A percentile compares a stretch with the other conserved stretches of the same genome.
Conservation (phyloP, 768 basidiomycete genomes). For the Lactifluus hygrophoroides region DNA sequence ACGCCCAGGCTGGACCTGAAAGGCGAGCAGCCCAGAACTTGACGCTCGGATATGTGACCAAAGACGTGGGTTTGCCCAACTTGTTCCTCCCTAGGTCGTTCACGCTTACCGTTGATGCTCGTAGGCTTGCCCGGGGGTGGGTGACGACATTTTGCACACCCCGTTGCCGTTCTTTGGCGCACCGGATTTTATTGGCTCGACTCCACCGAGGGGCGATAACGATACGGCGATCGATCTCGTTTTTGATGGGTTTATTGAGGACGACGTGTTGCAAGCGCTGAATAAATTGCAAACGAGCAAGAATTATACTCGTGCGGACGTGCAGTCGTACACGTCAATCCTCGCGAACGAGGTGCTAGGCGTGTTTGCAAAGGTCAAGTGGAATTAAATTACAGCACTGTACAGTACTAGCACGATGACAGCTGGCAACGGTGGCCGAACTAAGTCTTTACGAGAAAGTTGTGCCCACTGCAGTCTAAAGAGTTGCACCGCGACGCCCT, state of each 20-base stretch:
- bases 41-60: slow-evolving; percentile 70
- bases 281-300: slow-evolving; percentile 46
- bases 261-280: slow-evolving; percentile 41
- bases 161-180: slow-evolving; percentile 47
- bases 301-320: slow-evolving; percentile 45
- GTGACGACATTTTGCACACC: slow-evolving; percentile 62
- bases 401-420: neutral
- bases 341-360: slow-evolving; percentile 46
- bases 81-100: neutral
- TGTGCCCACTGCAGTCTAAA: too few species aligned
- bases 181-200: slow-evolving; percentile 53
- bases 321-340: slow-evolving; percentile 44
- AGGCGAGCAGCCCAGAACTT: slow-evolving; percentile 39
- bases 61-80: slow-evolving; percentile 41
- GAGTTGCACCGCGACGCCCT: too few species aligned
- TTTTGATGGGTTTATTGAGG: slow-evolving; percentile 62
- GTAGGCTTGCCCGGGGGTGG: slow-evolving; percentile 62
- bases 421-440: neutral
- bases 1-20: slow-evolving; percentile 30
- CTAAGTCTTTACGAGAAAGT: too few species aligned
- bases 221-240: slow-evolving; percentile 60
- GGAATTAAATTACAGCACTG: slow-evolving; percentile 22
- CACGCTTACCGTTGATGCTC: neutral
- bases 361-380: slow-evolving; percentile 41
- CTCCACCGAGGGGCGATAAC: slow-evolving; percentile 40